A percentile compares a stretch with the other conserved stretches of the same genome.
Evolutionary conservation across 495 filamentous ascomycete genomes (phyloP).

Genomic region (Hamigera avellanea): DNA sequence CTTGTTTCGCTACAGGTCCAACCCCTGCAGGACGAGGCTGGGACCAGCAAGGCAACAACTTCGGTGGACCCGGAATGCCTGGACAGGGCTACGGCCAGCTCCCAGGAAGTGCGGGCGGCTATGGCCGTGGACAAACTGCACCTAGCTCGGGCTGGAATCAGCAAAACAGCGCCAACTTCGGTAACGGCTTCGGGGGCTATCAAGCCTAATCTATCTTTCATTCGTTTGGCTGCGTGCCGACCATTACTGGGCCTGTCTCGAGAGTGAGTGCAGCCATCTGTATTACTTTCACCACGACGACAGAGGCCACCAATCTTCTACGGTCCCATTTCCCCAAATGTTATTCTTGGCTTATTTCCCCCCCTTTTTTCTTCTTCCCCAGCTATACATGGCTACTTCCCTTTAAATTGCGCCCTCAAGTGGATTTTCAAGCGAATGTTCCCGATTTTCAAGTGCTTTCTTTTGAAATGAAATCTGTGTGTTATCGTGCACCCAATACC

Average conservation of each 20-base stretch:
- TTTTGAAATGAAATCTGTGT: conserved; percentile 38
- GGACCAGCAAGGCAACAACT: conserved; percentile 49
- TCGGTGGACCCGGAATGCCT: conserved; percentile 44
- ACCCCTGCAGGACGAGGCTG: conserved; percentile 51
- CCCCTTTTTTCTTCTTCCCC: conserved; percentile 2
- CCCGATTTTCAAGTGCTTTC: conserved; percentile 26
- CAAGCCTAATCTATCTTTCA: too few relatives aligned
- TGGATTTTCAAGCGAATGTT: conserved; percentile 34
- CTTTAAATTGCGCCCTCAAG: conserved; percentile 13
- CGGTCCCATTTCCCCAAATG: too few relatives aligned
- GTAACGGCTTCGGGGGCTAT: conserved; percentile 43
- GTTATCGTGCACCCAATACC: conserved; percentile 36
- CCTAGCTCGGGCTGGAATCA: conserved; percentile 67
- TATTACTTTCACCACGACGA: not conserved
- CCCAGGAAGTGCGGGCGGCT: conserved; percentile 68
- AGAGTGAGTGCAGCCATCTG: not conserved
- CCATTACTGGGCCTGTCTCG: too few relatives aligned
- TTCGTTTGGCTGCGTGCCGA: too few relatives aligned
- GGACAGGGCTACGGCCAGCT: conserved; percentile 47
- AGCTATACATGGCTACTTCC: conserved; percentile 4
- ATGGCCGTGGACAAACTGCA: conserved; percentile 68
- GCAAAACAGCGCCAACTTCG: conserved; percentile 35
- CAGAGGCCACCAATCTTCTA: not conserved
- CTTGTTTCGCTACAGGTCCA: conserved; percentile 32
- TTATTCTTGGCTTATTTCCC: conserved; percentile 6